Evolutionary conservation across 2,329 filamentous ascomycete species (phyloP).

Genomic region (Penicillium sp.): DNA sequence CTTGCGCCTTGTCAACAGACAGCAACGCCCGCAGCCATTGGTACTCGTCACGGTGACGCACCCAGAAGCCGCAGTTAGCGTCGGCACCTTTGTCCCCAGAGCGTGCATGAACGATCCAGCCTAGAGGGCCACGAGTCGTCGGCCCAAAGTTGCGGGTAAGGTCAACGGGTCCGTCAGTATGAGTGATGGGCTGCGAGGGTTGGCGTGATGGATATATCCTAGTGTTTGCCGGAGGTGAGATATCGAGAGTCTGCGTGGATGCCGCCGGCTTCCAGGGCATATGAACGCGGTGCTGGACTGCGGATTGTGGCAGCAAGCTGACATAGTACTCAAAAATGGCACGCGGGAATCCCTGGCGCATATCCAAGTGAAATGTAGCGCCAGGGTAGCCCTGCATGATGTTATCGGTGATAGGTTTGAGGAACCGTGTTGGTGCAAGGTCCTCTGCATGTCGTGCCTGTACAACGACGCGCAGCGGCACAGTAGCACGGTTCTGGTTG

Average conservation of each 20-base stretch:
- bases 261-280: conserved; percentile 29
- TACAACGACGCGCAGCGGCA: conserved; percentile 44
- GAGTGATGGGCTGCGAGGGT: conserved; percentile 23
- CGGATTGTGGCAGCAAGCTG: conserved; percentile 28
- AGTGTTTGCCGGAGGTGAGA: conserved; percentile 22
- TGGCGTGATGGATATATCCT: conserved; percentile 22
- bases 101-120: conserved; percentile 38
- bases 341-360: conserved; percentile 36
- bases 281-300: conserved; percentile 28
- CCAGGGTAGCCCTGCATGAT: conserved; percentile 45
- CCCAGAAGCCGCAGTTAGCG: conserved; percentile 50
- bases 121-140: conserved; percentile 30
- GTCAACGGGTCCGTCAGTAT: conserved; percentile 12
- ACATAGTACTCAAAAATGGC: conserved; percentile 36
- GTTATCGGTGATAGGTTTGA: conserved; percentile 40
- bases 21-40: conserved; percentile 40
- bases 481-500: conserved; percentile 46
- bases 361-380: conserved; percentile 35
- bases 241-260: conserved; percentile 19
- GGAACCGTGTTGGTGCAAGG: conserved; percentile 35
- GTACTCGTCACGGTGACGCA: conserved; percentile 44
- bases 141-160: conserved; percentile 26
- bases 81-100: conserved; percentile 49
- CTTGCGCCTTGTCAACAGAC: conserved; percentile 17
- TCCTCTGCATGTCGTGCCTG: conserved; percentile 47